Base-by-base conservation (phyloP, 352 stramenopile species). In the Phytophthora cryptogea region DNA sequence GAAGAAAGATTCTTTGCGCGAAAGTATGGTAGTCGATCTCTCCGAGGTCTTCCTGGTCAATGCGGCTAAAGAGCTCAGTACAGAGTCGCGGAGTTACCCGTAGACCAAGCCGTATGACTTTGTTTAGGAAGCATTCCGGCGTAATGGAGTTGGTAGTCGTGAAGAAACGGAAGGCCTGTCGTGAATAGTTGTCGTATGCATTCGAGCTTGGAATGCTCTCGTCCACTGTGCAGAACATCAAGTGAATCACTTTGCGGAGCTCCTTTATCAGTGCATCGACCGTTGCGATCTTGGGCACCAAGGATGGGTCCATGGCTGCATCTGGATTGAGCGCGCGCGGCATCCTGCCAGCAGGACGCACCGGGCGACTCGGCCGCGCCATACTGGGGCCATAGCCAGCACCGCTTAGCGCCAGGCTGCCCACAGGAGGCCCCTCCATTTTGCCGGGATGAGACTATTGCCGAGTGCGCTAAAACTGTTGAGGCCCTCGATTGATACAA, bases 71-170 rank as follows among this genome's bases (percentile, higher is more conserved):
- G 0, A 93, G 50, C 30, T 85, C 80, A 9, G 78, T 60, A 40
- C 78, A 83, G 1, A 91, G 39, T 16, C 63, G 40, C 11, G 53
- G 70, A 14, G 82, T 69, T 10, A 65, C 80, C 5, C 73, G 74
- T 8, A 90, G 32, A 5, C 84, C 72, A 8, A 93, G 62, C 26
- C 88, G 81, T 17, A 72, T 65, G 20, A 91, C 68, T 27, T 85
- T 86, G 66, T 78, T 65, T 10, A 88, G 72, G 46, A 93, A 93
- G 2, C 67, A 78, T 50, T 91, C 78, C 4, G 72, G 64, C 0
- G 78, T 84, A 60, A 93, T 90, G 14, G 70, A 76, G 55, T 89
- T 90, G 11, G 75, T 89, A 10, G 78, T 88, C 39, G 84, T 93
- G 58, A 92, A 93, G 59, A 79, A 88, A 9, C 75, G 75, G 40